Percentiles rank a stretch among this genome's conserved stretches.
These are phyloP conservation scores for Thalassia testudinum DNA, from an alignment of 116 monocot species.

Conservation along the genomic window DNA sequence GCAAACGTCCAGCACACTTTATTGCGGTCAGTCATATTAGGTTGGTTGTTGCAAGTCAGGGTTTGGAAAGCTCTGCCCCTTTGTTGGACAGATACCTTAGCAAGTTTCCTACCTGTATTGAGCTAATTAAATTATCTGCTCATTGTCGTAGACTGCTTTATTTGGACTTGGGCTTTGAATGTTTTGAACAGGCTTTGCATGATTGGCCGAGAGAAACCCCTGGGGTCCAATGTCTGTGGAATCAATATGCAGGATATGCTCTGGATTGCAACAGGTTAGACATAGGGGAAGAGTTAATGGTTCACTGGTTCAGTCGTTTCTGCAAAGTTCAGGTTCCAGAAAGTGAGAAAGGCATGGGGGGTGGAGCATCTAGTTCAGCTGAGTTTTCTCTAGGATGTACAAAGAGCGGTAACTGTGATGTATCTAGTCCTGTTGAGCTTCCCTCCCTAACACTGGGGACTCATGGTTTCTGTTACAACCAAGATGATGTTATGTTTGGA, in stretches of 20 bases:
- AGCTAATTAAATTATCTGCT: conserved; percentile 41
- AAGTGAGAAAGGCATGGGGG: neutral
- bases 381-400: neutral
- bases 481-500: conserved; percentile 34
- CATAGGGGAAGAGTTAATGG: conserved; percentile 29
- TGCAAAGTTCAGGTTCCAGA: conserved; percentile 5
- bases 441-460: too few species aligned
- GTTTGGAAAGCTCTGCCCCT: conserved; percentile 16
- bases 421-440: too few species aligned
- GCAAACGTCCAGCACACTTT: conserved; percentile 24
- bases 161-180: conserved; percentile 10
- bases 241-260: conserved; percentile 49
- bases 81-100: conserved; percentile 46
- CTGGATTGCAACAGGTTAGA: conserved; percentile 21
- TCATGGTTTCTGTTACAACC: neutral
- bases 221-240: conserved; percentile 78
- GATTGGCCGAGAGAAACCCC: conserved; percentile 41
- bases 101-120: conserved; percentile 42
- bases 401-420: too few species aligned
- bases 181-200: conserved; percentile 41
- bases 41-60: conserved; percentile 30
- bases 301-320: conserved; percentile 35
- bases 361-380: conserved; percentile 1
- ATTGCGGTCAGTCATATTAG: conserved; percentile 54
- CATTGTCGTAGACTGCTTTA: conserved; percentile 16